Evolutionary conservation across 1,139 yeast species (phyloP).

Genomic region (Candida labiduridarum): DNA sequence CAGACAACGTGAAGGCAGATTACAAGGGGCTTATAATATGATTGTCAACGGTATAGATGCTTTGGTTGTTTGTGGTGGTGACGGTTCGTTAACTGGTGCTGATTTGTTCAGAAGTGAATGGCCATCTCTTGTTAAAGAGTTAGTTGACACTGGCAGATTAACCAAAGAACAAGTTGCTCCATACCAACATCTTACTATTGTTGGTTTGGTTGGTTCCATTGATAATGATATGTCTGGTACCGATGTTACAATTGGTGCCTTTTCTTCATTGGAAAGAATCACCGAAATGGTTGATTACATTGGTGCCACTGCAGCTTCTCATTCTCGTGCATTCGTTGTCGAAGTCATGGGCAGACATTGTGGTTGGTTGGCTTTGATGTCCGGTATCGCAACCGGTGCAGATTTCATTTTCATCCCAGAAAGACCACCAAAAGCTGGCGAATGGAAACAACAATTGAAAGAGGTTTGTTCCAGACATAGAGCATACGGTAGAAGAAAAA

Average conservation of each 20-base stretch:
- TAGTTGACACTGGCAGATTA: conserved; percentile 55
- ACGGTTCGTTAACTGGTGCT: conserved; percentile 97
- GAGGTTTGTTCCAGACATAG: conserved; percentile 74
- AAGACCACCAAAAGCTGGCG: conserved; percentile 66
- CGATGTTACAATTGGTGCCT: conserved; percentile 96
- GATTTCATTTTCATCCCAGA: conserved; percentile 95
- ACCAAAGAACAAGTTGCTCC: conserved; percentile 57
- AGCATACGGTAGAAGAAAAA: conserved; percentile 84
- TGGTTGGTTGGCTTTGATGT: conserved; percentile 97
- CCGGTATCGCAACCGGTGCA: conserved; percentile 94
- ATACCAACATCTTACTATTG: conserved; percentile 78
- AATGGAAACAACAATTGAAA: conserved; percentile 81
- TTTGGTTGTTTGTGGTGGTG: conserved; percentile 97
- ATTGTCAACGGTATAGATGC: conserved; percentile 92
- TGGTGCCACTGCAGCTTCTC: conserved; percentile 96
- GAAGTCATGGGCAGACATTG: conserved; percentile 99
- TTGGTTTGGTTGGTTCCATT: conserved; percentile 95
- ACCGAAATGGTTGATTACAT: conserved; percentile 93
- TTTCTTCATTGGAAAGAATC: conserved; percentile 89
- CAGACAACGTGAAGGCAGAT: conserved; percentile 81
- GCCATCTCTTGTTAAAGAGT: conserved; percentile 82
- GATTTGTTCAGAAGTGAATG: conserved; percentile 91
- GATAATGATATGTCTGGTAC: conserved; percentile 98
- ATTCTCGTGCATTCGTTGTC: conserved; percentile 94
- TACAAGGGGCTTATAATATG: conserved; percentile 80